phyloP scores from a whole-genome alignment of 169 alveolate species.

The Neospora caninum region DNA sequence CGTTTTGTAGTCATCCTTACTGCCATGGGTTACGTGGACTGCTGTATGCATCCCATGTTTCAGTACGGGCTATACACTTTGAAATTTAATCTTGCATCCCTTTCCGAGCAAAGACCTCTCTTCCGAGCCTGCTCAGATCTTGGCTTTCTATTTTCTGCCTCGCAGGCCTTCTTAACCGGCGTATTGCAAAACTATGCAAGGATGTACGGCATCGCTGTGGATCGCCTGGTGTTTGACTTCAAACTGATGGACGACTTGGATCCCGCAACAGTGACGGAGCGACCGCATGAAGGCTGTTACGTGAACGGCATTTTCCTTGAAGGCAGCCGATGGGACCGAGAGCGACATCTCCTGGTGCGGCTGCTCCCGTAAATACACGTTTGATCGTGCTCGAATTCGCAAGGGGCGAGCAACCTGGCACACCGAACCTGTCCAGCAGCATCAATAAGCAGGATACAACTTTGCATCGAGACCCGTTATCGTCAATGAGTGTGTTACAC shows the following conservation, averaged over 20 bases:
- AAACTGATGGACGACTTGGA: constrained; percentile 68
- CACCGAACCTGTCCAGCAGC: not conserved
- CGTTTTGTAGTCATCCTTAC: too few species aligned
- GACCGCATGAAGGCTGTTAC: constrained; percentile 88
- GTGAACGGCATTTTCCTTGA: constrained; percentile 90
- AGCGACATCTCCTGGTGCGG: constrained; percentile 44
- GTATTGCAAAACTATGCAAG: constrained; percentile 92
- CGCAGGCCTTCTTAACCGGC: constrained; percentile 93
- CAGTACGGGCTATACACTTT: constrained; percentile 77
- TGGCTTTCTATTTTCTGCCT: constrained; percentile 88
- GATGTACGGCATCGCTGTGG: constrained; percentile 89
- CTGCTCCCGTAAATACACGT: constrained; percentile 64
- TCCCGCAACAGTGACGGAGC: constrained; percentile 29
- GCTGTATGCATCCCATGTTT: too few species aligned
- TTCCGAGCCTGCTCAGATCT: constrained; percentile 71
- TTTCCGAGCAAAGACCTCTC: constrained; percentile 76
- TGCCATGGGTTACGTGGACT: too few species aligned
- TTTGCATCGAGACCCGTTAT: too few species aligned
- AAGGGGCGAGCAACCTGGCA: constrained; percentile 67
- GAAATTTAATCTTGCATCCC: constrained; percentile 85
- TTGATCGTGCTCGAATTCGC: constrained; percentile 81
- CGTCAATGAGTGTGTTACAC: too few species aligned
- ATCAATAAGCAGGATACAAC: not conserved
- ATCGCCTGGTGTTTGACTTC: constrained; percentile 87
- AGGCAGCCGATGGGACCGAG: constrained; percentile 91